These are phyloP conservation scores for Paraconiothyrium sp. DNA, from an alignment of 2,329 filamentous ascomycete species.

Conservation along the genomic window DNA sequence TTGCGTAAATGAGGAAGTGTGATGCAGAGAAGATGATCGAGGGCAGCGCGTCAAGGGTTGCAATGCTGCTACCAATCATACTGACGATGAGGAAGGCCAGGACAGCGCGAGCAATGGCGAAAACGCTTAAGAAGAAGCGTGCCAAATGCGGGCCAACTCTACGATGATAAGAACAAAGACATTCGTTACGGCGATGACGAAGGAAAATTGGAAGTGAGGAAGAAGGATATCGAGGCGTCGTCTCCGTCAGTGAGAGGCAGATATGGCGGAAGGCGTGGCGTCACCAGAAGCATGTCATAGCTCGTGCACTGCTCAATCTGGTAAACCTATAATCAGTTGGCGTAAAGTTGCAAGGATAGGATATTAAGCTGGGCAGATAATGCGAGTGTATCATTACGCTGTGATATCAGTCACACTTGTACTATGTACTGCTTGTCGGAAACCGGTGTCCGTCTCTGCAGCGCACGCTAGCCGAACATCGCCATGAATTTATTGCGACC, in stretches of 20 bases:
- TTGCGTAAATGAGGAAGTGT: slow-evolving; percentile 32
- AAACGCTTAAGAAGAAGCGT: background rate
- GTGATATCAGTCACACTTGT: no score
- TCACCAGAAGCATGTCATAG: no score
- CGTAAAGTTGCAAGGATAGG: no score
- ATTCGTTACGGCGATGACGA: background rate
- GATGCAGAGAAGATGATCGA: slow-evolving; percentile 34
- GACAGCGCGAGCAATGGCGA: slow-evolving; percentile 20
- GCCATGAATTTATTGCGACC: no score
- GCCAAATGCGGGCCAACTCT: background rate
- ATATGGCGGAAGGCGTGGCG: no score
- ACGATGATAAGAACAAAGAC: background rate
- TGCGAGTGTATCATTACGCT: no score
- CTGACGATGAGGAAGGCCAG: slow-evolving; percentile 32
- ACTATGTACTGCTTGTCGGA: no score
- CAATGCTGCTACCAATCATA: slow-evolving; percentile 24
- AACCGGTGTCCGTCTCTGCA: no score
- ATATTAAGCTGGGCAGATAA: no score
- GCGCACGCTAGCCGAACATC: no score
- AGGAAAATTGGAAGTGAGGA: background rate
- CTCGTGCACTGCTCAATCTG: background rate
- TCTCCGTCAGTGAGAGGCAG: background rate
- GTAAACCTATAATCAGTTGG: no score
- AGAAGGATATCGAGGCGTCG: background rate
- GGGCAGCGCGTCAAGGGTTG: slow-evolving; percentile 23